Evolutionary conservation across 305 asterid genomes (phyloP).

Genomic region (Ruellia speciosa): DNA sequence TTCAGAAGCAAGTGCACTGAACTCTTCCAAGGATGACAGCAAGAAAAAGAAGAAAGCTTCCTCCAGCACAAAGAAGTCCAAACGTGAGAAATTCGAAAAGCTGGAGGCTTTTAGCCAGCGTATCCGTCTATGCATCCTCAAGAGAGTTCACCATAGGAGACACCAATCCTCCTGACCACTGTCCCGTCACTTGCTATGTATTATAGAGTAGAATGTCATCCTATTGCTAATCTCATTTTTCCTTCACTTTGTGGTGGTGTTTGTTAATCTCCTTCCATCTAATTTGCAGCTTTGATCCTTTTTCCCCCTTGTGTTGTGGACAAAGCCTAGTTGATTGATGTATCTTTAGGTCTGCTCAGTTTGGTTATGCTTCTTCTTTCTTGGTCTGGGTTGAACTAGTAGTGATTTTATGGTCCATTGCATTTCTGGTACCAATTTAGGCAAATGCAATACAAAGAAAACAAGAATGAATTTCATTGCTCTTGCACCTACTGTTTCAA

Average conservation of each 20-base stretch:
- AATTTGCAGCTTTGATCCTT: not conserved
- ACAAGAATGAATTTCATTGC: not conserved
- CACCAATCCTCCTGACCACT: constrained; percentile 58
- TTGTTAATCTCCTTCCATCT: constrained; percentile 4
- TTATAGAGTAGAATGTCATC: constrained; percentile 31
- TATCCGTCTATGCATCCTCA: constrained; percentile 74
- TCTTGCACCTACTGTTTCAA: too few relatives aligned
- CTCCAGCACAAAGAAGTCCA: constrained; percentile 49
- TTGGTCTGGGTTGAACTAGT: constrained; percentile 1
- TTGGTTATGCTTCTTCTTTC: not conserved
- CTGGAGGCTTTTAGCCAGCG: constrained; percentile 91
- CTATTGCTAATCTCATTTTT: constrained; percentile 18
- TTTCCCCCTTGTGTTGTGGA: constrained; percentile 12
- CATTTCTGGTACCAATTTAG: not conserved
- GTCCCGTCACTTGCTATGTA: constrained; percentile 14
- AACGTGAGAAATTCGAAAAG: constrained; percentile 79
- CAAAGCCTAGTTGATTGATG: not conserved
- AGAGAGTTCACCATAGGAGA: constrained; percentile 75
- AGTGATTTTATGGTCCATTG: not conserved
- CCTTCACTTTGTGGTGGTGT: not conserved
- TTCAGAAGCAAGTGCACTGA: constrained; percentile 30
- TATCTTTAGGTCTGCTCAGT: constrained; percentile 16
- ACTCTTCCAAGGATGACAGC: constrained; percentile 35
- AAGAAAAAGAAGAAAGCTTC: constrained; percentile 33
- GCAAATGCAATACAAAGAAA: not conserved